phyloP scores from a whole-genome alignment of 768 basidiomycete genomes.

The Lactarius tabidus region DNA sequence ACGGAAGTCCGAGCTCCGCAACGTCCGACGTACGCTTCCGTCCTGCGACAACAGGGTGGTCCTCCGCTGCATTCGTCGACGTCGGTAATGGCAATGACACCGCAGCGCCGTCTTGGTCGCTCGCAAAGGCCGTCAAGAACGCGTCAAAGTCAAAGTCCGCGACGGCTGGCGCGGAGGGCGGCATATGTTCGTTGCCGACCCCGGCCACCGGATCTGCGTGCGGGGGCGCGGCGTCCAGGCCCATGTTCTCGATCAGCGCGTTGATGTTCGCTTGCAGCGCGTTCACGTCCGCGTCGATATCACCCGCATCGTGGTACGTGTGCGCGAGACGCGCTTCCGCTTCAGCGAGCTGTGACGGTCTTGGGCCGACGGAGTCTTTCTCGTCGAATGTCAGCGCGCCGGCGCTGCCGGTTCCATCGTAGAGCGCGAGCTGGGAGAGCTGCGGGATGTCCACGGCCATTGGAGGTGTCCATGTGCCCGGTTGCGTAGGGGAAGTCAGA shows the following conservation, averaged over 20 bases:
- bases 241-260: slow-evolving; percentile 65
- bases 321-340: slow-evolving; percentile 46
- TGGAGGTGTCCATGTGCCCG: slow-evolving; percentile 22
- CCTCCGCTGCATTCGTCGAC: slow-evolving; percentile 2
- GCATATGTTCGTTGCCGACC: too few relatives aligned
- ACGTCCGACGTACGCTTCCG: slow-evolving; percentile 34
- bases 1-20: slow-evolving; percentile 27
- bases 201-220: too few relatives aligned
- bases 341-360: slow-evolving; percentile 35
- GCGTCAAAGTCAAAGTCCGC: slow-evolving; percentile 25
- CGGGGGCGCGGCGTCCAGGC: slow-evolving; percentile 46
- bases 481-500: slow-evolving; percentile 8
- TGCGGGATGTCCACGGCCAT: slow-evolving; percentile 23
- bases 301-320: slow-evolving; percentile 55
- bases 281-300: slow-evolving; percentile 71
- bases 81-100: neutral
- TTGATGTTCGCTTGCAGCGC: slow-evolving; percentile 65
- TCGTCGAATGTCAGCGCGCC: slow-evolving; percentile 31
- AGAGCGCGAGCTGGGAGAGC: slow-evolving; percentile 29
- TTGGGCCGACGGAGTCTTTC: slow-evolving; percentile 28
- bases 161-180: slow-evolving; percentile 2
- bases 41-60: slow-evolving; percentile 12
- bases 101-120: slow-evolving; percentile 34
- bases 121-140: slow-evolving; percentile 33
- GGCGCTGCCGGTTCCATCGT: slow-evolving; percentile 15